Conservation (phyloP, 2,329 filamentous ascomycete species). For the Fusarium xyrophilum region DNA sequence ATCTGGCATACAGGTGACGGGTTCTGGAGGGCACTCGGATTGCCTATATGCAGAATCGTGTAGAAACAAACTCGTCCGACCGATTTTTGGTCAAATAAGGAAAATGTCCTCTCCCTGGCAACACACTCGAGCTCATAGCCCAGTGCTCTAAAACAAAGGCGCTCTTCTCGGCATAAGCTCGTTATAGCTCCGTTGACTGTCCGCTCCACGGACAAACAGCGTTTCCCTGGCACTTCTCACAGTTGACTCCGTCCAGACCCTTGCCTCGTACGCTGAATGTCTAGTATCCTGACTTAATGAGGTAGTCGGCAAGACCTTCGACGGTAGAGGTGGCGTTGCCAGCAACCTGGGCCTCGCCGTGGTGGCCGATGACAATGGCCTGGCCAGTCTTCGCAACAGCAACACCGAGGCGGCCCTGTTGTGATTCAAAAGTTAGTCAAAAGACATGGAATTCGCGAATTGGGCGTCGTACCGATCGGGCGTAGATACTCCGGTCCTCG, state of each 20-base stretch:
- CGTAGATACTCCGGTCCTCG: conserved; percentile 82
- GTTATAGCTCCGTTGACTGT: conserved; percentile 31
- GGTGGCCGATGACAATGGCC: conserved; percentile 87
- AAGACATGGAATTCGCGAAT: background rate
- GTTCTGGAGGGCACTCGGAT: conserved; percentile 33
- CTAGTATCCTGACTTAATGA: conserved; percentile 80
- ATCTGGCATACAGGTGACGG: background rate
- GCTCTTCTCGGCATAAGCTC: conserved; percentile 36
- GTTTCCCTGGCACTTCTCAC: conserved; percentile 20
- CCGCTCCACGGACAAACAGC: conserved; percentile 28
- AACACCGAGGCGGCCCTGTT: conserved; percentile 77
- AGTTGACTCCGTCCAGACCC: conserved; percentile 11
- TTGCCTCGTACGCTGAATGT: conserved; percentile 4
- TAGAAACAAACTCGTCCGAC: conserved; percentile 38
- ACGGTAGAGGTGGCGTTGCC: conserved; percentile 80
- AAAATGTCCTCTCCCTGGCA: conserved; percentile 33
- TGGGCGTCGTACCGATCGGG: conserved; percentile 72
- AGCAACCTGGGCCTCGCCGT: conserved; percentile 75
- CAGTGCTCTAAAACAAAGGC: conserved; percentile 37
- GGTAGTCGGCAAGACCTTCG: conserved; percentile 85
- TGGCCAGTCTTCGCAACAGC: conserved; percentile 85
- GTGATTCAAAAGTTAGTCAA: background rate
- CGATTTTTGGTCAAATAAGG: conserved; percentile 33
- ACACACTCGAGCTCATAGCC: conserved; percentile 32
- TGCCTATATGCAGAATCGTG: conserved; percentile 43